These are phyloP conservation scores for Trametopsis cervina DNA, from an alignment of 768 basidiomycete genomes.

Conservation along the genomic window DNA sequence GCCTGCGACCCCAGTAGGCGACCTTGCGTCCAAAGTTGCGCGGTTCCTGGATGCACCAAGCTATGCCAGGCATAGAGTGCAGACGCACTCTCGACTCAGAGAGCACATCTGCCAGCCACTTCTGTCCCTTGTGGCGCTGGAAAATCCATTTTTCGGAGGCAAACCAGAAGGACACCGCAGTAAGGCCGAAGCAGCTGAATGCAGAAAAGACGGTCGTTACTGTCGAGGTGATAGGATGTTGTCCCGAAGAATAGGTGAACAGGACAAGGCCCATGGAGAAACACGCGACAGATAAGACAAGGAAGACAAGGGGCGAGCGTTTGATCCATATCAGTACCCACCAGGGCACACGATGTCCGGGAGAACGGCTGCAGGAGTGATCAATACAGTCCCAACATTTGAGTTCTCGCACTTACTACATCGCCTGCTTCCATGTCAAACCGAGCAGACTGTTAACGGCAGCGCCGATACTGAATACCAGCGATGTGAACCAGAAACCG, in stretches of 20 bases:
- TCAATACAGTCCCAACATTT: not conserved
- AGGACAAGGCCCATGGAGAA: constrained; percentile 71
- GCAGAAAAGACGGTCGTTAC: constrained; percentile 65
- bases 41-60: constrained; percentile 19
- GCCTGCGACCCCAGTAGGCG: constrained; percentile 11
- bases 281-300: constrained; percentile 71
- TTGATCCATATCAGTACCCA: constrained; percentile 81
- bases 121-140: not conserved
- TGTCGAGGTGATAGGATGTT: constrained; percentile 47
- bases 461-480: constrained; percentile 70
- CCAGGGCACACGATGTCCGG: constrained; percentile 67
- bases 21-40: constrained; percentile 11
- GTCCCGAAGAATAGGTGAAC: constrained; percentile 63
- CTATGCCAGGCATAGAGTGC: constrained; percentile 14
- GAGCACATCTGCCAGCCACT: constrained; percentile 4
- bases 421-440: constrained; percentile 72
- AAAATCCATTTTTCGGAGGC: constrained; percentile 52
- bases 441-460: constrained; percentile 70
- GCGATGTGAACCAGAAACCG: constrained; percentile 63
- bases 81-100: constrained; percentile 7
- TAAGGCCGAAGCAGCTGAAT: constrained; percentile 58
- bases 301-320: constrained; percentile 68
- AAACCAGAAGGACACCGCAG: constrained; percentile 62
- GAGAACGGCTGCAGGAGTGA: constrained; percentile 44
- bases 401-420: constrained; percentile 53